These are phyloP conservation scores for Magnusiomyces tetraspermus DNA, from an alignment of 1,139 yeast species.

Conservation along the genomic window DNA sequence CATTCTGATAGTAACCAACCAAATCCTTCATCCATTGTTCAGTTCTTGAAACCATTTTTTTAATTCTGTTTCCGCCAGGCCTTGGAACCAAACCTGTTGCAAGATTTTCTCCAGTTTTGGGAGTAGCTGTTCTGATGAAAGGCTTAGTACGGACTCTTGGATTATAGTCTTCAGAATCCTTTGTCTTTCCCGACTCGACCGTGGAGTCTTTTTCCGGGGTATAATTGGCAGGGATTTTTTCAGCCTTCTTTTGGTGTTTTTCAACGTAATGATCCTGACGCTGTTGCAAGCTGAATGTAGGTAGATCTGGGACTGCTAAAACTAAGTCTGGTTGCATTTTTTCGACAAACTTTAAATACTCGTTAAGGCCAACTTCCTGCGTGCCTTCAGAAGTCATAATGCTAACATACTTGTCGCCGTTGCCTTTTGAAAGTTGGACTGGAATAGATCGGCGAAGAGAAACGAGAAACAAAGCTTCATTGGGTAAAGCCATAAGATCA, in stretches of 20 bases:
- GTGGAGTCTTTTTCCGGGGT: not conserved
- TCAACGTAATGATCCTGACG: not conserved
- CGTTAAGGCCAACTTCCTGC: slow-evolving; percentile 24
- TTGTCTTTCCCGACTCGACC: not conserved
- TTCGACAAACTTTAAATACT: slow-evolving; percentile 21
- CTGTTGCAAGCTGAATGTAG: slow-evolving; percentile 23
- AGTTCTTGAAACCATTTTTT: slow-evolving; percentile 32
- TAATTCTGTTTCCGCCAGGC: slow-evolving; percentile 32
- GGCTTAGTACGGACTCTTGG: not conserved
- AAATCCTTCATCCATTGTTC: slow-evolving; percentile 29
- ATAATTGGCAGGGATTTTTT: not conserved
- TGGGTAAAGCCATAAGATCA: slow-evolving; percentile 22
- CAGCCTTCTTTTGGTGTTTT: not conserved
- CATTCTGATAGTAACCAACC: slow-evolving; percentile 5
- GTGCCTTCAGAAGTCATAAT: slow-evolving; percentile 34
- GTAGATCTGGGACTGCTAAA: slow-evolving; percentile 29
- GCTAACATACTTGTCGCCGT: slow-evolving; percentile 27
- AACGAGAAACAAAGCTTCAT: slow-evolving; percentile 22
- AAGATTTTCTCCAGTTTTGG: not conserved
- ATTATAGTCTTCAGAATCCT: not conserved
- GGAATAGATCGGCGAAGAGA: slow-evolving; percentile 28
- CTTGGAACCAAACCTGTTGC: slow-evolving; percentile 2
- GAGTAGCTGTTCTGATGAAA: not conserved
- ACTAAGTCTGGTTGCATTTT: slow-evolving; percentile 27
- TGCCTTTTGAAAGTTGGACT: slow-evolving; percentile 29